These are phyloP conservation scores for Kwoniella botswanensis DNA, from an alignment of 768 basidiomycete genomes.

Conservation along the genomic window DNA sequence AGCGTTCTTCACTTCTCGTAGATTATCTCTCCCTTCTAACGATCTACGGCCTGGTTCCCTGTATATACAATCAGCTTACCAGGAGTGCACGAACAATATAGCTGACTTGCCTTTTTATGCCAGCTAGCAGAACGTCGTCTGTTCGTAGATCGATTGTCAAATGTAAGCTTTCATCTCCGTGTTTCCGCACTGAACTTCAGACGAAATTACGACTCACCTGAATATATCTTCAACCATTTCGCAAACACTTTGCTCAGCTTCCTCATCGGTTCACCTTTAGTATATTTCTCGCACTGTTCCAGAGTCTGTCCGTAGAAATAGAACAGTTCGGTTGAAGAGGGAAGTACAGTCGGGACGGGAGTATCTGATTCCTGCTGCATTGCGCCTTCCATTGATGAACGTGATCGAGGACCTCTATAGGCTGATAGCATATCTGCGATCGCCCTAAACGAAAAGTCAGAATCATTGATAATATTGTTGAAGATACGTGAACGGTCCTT, in stretches of 20 bases:
- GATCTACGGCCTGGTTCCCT: constrained; percentile 67
- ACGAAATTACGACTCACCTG: constrained; percentile 64
- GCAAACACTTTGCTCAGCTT: constrained; percentile 81
- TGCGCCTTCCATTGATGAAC: constrained; percentile 70
- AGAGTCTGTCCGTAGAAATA: constrained; percentile 95
- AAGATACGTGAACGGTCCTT: constrained; percentile 28
- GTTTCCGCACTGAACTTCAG: not conserved
- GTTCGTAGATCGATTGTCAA: constrained; percentile 16
- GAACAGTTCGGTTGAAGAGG: constrained; percentile 94
- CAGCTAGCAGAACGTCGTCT: constrained; percentile 85
- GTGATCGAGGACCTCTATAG: constrained; percentile 69
- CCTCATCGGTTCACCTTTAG: constrained; percentile 79
- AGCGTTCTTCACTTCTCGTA: constrained; percentile 75
- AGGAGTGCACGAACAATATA: too few relatives aligned
- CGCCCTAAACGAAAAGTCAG: constrained; percentile 63
- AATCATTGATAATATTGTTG: too few relatives aligned
- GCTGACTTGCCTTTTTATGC: constrained; percentile 69
- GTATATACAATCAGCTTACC: constrained; percentile 6
- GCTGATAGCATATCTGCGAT: constrained; percentile 87
- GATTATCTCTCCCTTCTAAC: constrained; percentile 76
- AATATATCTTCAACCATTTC: constrained; percentile 94
- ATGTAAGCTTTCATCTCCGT: constrained; percentile 13
- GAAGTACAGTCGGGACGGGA: constrained; percentile 70
- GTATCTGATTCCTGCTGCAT: constrained; percentile 61
- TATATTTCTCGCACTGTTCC: constrained; percentile 90